Base-by-base conservation (phyloP, 768 basidiomycete genomes). In the Crepidotus variabilis region DNA sequence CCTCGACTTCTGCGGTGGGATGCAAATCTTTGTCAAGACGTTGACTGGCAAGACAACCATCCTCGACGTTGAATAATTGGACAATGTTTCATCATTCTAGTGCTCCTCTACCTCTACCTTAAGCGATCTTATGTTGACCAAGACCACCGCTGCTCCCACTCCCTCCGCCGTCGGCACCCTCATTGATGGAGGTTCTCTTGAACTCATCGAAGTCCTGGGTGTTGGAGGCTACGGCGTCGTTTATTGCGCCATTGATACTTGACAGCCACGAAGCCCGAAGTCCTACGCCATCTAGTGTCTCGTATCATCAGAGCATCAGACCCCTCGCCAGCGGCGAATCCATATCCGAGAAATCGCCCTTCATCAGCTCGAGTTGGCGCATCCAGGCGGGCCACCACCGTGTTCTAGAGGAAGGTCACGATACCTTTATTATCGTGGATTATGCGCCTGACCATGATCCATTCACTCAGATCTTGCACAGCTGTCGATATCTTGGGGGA, bases 181-280 rank as follows among this genome's bases (percentile, higher is more conserved):
- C 73, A 92, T 98, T 79, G 93, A 95, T 79, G 82, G 86, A 65
- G 89, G 86, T 63, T 78, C 86, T 55, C 84, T 98, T 60, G 85
- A 94, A 74, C 89, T 98, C 63, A 84, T 91, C 63, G 85, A 91
- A 69, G 84, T 96, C 59, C 84, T 98, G 56, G 96, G 97, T 59
- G 85, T 93, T 54, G 97, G 97, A 45, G 95, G 95, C 49, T 98
- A 97, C 69, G 96, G 96, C 61, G 88, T 95, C 64, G 96, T 97
- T 33, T 97, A 97, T 71, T 90, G 92, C 57, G 95, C 92, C 51
- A 77, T 90, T 60, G 90, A 91, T 67, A 74, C 77, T 28, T 77
- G 70, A 58, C 75, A 81, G 63, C 70, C 80, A 35, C 75, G 66
- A 34, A 63, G 64, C 54, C 75, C 72, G 18, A 78, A 78, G 63